Conservation (phyloP, 305 asterid genomes). For the Withania somnifera region DNA sequence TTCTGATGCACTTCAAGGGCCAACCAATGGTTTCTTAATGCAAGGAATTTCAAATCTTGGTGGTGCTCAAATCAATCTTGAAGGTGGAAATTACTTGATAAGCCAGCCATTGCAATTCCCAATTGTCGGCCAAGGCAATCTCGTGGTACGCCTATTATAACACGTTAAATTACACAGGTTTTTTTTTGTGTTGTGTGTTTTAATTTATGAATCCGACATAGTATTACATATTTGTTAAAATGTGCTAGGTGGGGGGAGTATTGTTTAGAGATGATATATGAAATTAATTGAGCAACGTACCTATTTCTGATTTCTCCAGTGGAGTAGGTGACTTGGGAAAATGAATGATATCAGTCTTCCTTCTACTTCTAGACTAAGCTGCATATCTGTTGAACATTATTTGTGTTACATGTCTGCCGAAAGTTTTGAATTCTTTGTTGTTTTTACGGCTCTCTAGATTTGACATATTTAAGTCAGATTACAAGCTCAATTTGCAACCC, state of each 20-base stretch:
- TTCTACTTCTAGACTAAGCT: neutral
- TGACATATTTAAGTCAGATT: neutral
- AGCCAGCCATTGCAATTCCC: constrained; percentile 60
- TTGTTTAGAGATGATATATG: neutral
- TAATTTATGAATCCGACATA: too few relatives aligned
- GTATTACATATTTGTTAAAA: neutral
- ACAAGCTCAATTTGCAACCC: neutral
- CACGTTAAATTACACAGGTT: neutral
- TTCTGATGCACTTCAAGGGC: constrained; percentile 49
- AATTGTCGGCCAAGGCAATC: constrained; percentile 54
- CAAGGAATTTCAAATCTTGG: constrained; percentile 62
- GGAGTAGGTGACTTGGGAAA: neutral
- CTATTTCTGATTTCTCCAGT: neutral
- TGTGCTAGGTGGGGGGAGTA: neutral
- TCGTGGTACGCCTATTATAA: constrained; percentile 36
- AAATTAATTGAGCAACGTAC: neutral
- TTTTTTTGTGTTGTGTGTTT: too few relatives aligned
- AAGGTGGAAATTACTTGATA: constrained; percentile 74
- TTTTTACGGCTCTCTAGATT: neutral
- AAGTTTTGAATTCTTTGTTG: neutral
- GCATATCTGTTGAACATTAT: neutral
- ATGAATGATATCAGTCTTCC: neutral
- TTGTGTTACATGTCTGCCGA: neutral
- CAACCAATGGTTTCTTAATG: constrained; percentile 41
- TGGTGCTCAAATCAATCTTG: constrained; percentile 67